Base-by-base conservation (phyloP, 2,329 filamentous ascomycete genomes). In the Aaosphaeria arxii region DNA sequence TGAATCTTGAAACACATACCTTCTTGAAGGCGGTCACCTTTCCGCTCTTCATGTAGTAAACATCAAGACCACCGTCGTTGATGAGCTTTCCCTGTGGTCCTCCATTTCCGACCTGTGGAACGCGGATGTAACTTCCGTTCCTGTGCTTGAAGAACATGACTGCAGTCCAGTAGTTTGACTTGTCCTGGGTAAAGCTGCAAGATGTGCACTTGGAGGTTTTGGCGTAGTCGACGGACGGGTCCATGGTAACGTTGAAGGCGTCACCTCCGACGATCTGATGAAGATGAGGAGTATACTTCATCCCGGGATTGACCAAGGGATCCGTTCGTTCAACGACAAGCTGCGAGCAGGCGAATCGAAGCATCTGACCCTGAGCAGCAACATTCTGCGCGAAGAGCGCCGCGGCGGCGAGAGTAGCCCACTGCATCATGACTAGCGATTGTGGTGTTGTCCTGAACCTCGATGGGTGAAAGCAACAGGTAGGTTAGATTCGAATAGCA, bases 81-180 rank as follows among this genome's bases (percentile, higher is more conserved):
- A 65, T 53, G 43, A 67, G 61, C 42, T 61, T 59, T 17, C 64
- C 64, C 50, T 67, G 63, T 17, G 64, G 63, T 30, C 63, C 64
- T 35, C 64, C 64, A 51, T 67, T 67, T 13, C 62, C 63, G 38
- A 59, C 57, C 49, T 65, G 63, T 6, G 58, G 63, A 11, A 65
- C 63, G 11, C 62, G 59, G 13, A 55, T 63, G 50, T 66, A 67
- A 1, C 55, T 50, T 33, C 64, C 64, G 45, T 66, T 66, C 57
- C 65, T 66, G 35, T 57, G 52, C 46, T 67, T 61, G 58, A 66
- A 67, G 58, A 67, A 67, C 64, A 67, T 67, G 41, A 67, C 64
- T 1, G 64, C 64, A 5, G 64, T 67, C 64, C 64, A 67, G 51
- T 67, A 67, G 46, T 66, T 67, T 1, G 61, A 64, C 53, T 62